Evolutionary conservation across 176 grass and related monocot species (phyloP).

Genomic region (Juncus effusus): DNA sequence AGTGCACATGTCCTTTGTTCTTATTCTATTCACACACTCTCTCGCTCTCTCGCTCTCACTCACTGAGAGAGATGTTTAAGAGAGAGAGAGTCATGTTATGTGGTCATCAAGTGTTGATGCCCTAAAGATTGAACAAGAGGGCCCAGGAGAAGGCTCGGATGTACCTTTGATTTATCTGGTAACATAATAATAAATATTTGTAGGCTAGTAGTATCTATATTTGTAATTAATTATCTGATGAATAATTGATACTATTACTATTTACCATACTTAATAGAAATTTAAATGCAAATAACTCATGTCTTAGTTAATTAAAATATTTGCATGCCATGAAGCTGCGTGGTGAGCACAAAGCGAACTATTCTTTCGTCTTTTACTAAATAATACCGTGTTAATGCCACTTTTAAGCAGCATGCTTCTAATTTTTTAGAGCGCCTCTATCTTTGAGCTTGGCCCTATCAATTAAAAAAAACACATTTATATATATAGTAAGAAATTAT

Average conservation of each 20-base stretch:
- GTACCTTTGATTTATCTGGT: constrained; percentile 14
- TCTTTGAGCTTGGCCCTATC: too few species aligned
- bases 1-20: constrained; percentile 28
- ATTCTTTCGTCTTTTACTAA: constrained; percentile 64
- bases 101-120: constrained; percentile 6
- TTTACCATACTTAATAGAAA: too few species aligned
- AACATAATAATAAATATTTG: not conserved
- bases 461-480: too few species aligned
- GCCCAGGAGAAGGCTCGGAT: not conserved
- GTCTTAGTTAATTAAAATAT: too few species aligned
- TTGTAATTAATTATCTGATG: too few species aligned
- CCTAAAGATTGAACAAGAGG: constrained; percentile 11
- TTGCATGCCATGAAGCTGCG: constrained; percentile 24
- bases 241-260: too few species aligned
- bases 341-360: constrained; percentile 52
- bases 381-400: constrained; percentile 37
- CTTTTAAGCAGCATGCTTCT: too few species aligned
- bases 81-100: not conserved
- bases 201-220: too few species aligned
- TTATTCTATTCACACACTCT: not conserved
- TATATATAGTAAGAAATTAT: too few species aligned
- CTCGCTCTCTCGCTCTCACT: not conserved
- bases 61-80: constrained; percentile 5
- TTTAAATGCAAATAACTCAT: too few species aligned
- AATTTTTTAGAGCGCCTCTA: too few species aligned